phyloP scores from a whole-genome alignment of 306 rosid species.

The Gynostemma pentaphyllum region DNA sequence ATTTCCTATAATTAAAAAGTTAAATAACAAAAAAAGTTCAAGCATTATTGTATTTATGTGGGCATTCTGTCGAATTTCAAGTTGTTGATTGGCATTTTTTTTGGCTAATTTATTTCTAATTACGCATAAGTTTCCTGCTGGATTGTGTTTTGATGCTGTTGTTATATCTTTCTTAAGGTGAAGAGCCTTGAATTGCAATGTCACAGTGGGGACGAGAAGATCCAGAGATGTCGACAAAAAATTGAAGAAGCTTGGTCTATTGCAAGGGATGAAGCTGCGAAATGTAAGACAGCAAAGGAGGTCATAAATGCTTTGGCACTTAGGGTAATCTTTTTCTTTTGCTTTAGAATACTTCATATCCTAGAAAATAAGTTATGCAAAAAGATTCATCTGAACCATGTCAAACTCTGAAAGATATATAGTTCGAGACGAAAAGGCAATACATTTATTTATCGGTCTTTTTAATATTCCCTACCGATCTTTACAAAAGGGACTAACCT shows the following conservation, averaged over 20 bases:
- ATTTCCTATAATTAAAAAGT: no score
- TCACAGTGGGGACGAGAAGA: constrained; percentile 33
- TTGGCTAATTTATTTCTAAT: neutral
- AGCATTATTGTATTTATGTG: neutral
- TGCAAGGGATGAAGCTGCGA: constrained; percentile 64
- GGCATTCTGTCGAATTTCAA: neutral
- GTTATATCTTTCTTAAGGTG: constrained; percentile 30
- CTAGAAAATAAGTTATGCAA: neutral
- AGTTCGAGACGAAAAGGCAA: neutral
- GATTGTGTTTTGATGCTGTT: neutral
- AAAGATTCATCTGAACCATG: neutral
- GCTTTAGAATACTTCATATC: neutral
- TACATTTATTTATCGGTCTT: neutral
- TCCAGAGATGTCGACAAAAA: constrained; percentile 43
- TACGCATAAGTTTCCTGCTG: neutral
- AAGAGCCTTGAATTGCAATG: constrained; percentile 49
- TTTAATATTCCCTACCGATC: no score
- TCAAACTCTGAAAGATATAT: no score
- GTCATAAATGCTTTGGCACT: constrained; percentile 61
- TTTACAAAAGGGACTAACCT: no score
- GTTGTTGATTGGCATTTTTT: neutral
- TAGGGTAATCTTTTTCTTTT: constrained; percentile 31
- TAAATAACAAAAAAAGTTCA: neutral
- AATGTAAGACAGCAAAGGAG: constrained; percentile 60
- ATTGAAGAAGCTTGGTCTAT: constrained; percentile 49